Conservation (phyloP, 345 rosid species). For the sweet orange (Citrus sinensis) region DVS_A1.0 CM039168.1:27765501-27766000, state of each 20-base stretch:
- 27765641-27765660: too few relatives aligned
- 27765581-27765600: too few relatives aligned
- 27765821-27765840: constrained; percentile 22
- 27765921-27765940: not conserved
- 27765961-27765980: not conserved
- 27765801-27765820: not conserved
- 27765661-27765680: too few relatives aligned
- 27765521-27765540: too few relatives aligned
- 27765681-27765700: too few relatives aligned
- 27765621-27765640: too few relatives aligned
- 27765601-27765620: too few relatives aligned
- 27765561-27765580: too few relatives aligned
- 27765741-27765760: not conserved
- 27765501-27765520: too few relatives aligned
- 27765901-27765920: not conserved
- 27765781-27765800: not conserved
- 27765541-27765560: too few relatives aligned
- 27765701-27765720: too few relatives aligned
- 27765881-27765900: constrained; percentile 4
- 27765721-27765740: not conserved
- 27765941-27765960: not conserved
- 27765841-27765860: constrained; percentile 5
- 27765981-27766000: not conserved
- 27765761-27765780: not conserved
- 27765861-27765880: constrained; percentile 19